These are phyloP conservation scores for Cordyceps fumosorosea DNA, from an alignment of 2,329 filamentous ascomycete genomes.

Conservation along the genomic window DNA sequence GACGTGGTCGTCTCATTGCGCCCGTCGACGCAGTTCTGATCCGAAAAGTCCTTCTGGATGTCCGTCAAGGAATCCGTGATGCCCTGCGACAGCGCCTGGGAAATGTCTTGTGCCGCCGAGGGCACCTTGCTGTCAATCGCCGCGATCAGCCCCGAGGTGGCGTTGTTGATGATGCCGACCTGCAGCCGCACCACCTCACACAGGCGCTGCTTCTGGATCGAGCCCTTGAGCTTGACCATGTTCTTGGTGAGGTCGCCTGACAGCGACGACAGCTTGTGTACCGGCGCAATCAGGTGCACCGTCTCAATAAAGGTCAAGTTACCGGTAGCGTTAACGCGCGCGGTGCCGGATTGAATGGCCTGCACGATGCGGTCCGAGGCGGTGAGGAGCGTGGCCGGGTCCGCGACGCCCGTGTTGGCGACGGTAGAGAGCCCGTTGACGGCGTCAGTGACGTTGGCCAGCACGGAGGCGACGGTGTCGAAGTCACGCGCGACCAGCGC, in stretches of 20 bases:
- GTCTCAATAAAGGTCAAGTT: slow-evolving; percentile 9
- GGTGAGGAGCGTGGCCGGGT: slow-evolving; percentile 3
- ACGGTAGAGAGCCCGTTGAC: not conserved
- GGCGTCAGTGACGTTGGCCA: not conserved
- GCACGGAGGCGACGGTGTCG: not conserved
- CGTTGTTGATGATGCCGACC: slow-evolving; percentile 6
- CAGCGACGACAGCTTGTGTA: slow-evolving; percentile 4
- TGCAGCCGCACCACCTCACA: slow-evolving; percentile 18
- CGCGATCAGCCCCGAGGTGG: not conserved
- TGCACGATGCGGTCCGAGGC: slow-evolving; percentile 1
- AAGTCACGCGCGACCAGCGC: not conserved
- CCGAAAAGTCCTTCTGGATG: not conserved
- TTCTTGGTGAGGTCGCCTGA: not conserved
- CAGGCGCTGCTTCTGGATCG: slow-evolving; percentile 20
- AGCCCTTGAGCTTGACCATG: slow-evolving; percentile 15
- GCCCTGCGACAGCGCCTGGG: slow-evolving; percentile 2
- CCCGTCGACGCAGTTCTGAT: slow-evolving; percentile 2
- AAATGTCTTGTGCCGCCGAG: not conserved
- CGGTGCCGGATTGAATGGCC: not conserved
- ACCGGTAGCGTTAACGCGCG: not conserved
- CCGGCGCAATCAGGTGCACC: slow-evolving; percentile 2
- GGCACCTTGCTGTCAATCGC: slow-evolving; percentile 4
- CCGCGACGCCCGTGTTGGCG: not conserved
- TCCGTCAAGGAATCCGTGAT: not conserved
- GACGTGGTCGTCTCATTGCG: not conserved